A percentile compares a stretch with the other conserved stretches of the same genome.
phyloP scores from a whole-genome alignment of 2,329 filamentous ascomycete genomes.

The Clonostachys chloroleuca region DNA sequence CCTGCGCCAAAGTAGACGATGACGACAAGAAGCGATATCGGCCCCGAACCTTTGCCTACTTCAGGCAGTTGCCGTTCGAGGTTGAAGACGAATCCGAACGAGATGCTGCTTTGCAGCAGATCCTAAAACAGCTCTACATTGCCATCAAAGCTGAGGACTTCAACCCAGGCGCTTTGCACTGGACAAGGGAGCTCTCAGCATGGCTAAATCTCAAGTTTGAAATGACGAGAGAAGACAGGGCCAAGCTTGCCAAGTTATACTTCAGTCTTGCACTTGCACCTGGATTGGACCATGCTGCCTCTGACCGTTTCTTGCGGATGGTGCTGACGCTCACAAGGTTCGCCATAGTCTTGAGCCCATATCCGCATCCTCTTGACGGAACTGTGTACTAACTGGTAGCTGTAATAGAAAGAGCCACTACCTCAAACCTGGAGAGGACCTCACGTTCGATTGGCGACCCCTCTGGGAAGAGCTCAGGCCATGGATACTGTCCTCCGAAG shows the following conservation, averaged over 20 bases:
- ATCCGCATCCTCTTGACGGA: neutral
- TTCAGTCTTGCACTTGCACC: slow-evolving; percentile 91
- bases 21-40: slow-evolving; percentile 65
- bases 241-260: slow-evolving; percentile 84
- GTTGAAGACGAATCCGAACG: slow-evolving; percentile 78
- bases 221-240: slow-evolving; percentile 77
- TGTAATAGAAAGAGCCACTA: slow-evolving; percentile 82
- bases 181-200: slow-evolving; percentile 91
- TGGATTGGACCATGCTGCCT: slow-evolving; percentile 74
- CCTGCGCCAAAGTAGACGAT: slow-evolving; percentile 43
- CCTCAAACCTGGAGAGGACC: slow-evolving; percentile 81
- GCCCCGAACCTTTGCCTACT: slow-evolving; percentile 90
- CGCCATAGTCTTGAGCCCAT: slow-evolving; percentile 16
- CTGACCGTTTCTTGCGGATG: slow-evolving; percentile 95
- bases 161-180: slow-evolving; percentile 87
- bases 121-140: slow-evolving; percentile 91
- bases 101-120: slow-evolving; percentile 76
- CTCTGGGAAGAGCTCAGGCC: slow-evolving; percentile 90
- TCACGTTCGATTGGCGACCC: slow-evolving; percentile 89
- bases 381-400: neutral
- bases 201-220: slow-evolving; percentile 98
- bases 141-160: slow-evolving; percentile 91
- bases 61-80: slow-evolving; percentile 81
- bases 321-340: slow-evolving; percentile 94
- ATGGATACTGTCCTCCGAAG: slow-evolving; percentile 82